These are phyloP conservation scores for Phialophora tarda DNA, from an alignment of 2,329 filamentous ascomycete genomes.

Conservation along the genomic window DNA sequence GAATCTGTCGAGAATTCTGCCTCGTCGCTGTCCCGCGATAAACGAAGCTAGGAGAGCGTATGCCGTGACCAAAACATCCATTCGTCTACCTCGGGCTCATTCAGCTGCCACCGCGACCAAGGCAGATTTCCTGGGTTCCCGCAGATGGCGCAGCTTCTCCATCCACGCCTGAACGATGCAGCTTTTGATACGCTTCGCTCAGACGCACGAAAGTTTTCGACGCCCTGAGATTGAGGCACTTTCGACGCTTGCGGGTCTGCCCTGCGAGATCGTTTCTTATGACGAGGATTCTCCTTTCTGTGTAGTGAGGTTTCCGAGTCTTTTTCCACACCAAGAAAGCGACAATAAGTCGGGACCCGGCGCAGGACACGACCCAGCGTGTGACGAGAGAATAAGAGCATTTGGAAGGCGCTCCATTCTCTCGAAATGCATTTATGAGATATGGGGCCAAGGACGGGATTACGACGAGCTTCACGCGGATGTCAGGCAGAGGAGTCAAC, in stretches of 20 bases:
- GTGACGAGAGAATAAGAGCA: constrained; percentile 66
- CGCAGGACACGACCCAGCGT: constrained; percentile 45
- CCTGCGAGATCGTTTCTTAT: constrained; percentile 77
- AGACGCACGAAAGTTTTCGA: constrained; percentile 90
- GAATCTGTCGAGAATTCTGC: constrained; percentile 12
- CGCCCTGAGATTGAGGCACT: constrained; percentile 82
- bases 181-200: constrained; percentile 87
- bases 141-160: constrained; percentile 1
- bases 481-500: constrained; percentile 63
- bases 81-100: neutral
- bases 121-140: constrained; percentile 2
- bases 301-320: constrained; percentile 65
- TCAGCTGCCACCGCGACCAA: neutral
- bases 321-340: neutral
- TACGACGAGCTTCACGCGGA: constrained; percentile 72
- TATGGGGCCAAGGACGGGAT: constrained; percentile 75
- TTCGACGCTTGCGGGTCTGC: constrained; percentile 64
- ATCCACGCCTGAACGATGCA: constrained; percentile 56
- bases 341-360: neutral
- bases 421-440: constrained; percentile 80
- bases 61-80: neutral
- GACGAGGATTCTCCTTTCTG: constrained; percentile 80
- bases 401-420: constrained; percentile 80
- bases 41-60: neutral
- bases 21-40: neutral